Evolutionary conservation across 2,329 filamentous ascomycete genomes (phyloP), one percentile per base, ranked within the genome.

Genomic region (Pseudonectria foliicola): DNA sequence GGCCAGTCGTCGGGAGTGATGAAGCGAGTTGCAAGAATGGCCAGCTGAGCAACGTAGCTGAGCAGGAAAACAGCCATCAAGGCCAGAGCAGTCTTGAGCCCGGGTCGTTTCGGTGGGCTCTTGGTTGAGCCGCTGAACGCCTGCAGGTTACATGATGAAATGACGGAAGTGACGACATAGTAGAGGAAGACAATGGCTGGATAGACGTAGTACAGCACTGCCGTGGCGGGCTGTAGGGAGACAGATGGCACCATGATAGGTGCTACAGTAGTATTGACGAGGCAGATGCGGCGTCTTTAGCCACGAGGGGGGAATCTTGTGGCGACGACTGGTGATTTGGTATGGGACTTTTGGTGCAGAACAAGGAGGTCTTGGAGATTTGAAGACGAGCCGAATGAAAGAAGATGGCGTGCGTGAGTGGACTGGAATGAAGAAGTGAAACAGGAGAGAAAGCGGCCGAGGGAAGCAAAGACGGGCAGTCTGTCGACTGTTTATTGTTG

Each of bases 91-190:
- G 39, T 37, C 27, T 23, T 46, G 10, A 44, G 46, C 13, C 43
- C 40, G 6, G 53, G 47, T 6, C 42, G 45, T 31, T 34, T 32
- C 32, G 35, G 37, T 16, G 40, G 41, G 10, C 31, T 10, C 29
- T 46, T 38, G 5, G 34, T 30, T 4, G 41, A 35, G 31, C 51
- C 44, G 34, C 55, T 63, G 15, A 55, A 43, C 12, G 68, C 69
- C 45, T 75, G 70, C 16, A 79, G 59, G 13, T 67, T 73, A 53
- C 70, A 76, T 25, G 72, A 59, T 4, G 71, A 78, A 39, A 78
- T 57, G 13, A 65, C 39, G 8, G 70, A 63, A 10, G 80, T 77
- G 44, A 75, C 79, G 7, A 66, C 57, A 53, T 82, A 82, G 57
- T 75, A 73, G 29, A 81, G 60, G 44, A 60, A 58, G 29, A 60